Evolutionary conservation across 257 asterid species (phyloP).

Genomic region (Plantago elongata): DNA sequence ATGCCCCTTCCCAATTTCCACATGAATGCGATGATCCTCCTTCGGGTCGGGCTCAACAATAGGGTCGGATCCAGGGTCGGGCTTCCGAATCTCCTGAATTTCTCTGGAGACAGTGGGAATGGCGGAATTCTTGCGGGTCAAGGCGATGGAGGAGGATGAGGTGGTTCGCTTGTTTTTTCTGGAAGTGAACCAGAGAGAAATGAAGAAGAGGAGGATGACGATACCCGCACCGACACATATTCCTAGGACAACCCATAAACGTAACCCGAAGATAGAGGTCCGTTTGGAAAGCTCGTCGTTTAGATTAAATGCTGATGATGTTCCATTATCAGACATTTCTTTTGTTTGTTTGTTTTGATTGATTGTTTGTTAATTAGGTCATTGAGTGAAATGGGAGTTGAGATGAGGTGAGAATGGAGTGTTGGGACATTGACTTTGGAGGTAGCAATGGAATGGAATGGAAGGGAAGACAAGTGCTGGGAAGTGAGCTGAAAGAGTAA

Average conservation of each 20-base stretch:
- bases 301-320: slow-evolving; percentile 33
- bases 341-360: no score
- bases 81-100: slow-evolving; percentile 68
- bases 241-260: slow-evolving; percentile 74
- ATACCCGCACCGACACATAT: slow-evolving; percentile 82
- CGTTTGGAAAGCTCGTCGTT: slow-evolving; percentile 53
- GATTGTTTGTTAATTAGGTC: no score
- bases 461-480: no score
- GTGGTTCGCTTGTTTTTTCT: slow-evolving; percentile 35
- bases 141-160: neutral
- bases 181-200: slow-evolving; percentile 75
- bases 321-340: slow-evolving; percentile 50
- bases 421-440: no score
- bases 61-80: slow-evolving; percentile 36
- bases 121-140: slow-evolving; percentile 34
- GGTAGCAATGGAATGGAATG: no score
- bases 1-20: slow-evolving; percentile 60
- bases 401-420: no score
- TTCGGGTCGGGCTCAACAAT: slow-evolving; percentile 35
- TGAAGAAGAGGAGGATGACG: slow-evolving; percentile 56
- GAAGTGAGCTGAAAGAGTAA: no score
- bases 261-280: slow-evolving; percentile 75
- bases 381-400: no score
- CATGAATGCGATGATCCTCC: slow-evolving; percentile 42
- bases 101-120: slow-evolving; percentile 69